Conservation (phyloP, 495 filamentous ascomycete species). For the Hypoxylon trugodes region DNA sequence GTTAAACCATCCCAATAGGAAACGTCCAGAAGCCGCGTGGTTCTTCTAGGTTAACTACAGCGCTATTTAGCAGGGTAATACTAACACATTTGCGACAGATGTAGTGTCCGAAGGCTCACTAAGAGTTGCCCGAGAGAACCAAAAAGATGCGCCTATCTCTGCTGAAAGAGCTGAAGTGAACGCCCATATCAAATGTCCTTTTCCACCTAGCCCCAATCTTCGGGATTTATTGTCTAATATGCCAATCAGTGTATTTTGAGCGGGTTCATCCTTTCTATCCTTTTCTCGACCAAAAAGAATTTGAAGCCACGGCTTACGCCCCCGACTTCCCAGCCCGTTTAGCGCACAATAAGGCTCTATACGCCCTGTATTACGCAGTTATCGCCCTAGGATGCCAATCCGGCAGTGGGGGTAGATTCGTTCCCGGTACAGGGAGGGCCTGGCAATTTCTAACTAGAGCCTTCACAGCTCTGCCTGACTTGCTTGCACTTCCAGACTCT, state of each 20-base stretch:
- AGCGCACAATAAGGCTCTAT: slow-evolving; percentile 19
- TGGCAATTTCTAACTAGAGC: slow-evolving; percentile 46
- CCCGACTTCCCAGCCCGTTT: slow-evolving; percentile 37
- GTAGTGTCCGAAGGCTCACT: slow-evolving; percentile 8
- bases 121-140: background rate
- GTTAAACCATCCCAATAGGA: background rate
- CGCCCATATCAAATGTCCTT: slow-evolving; percentile 17
- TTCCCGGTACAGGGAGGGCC: slow-evolving; percentile 45
- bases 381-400: slow-evolving; percentile 51
- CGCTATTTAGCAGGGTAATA: background rate
- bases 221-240: background rate
- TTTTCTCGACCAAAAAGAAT: slow-evolving; percentile 45
- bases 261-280: slow-evolving; percentile 49
- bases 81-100: background rate
- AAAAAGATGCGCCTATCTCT: slow-evolving; percentile 7
- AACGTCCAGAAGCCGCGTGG: background rate
- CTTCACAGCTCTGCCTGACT: slow-evolving; percentile 9
- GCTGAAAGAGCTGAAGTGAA: slow-evolving; percentile 34
- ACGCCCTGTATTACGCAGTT: slow-evolving; percentile 48
- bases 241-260: slow-evolving; percentile 40
- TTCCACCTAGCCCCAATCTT: background rate
- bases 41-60: background rate
- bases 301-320: slow-evolving; percentile 40
- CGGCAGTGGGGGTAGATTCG: slow-evolving; percentile 44
- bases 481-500: slow-evolving; percentile 16